phyloP scores from a whole-genome alignment of 495 filamentous ascomycete genomes.

The Penicillium macrosclerotiorum region DNA sequence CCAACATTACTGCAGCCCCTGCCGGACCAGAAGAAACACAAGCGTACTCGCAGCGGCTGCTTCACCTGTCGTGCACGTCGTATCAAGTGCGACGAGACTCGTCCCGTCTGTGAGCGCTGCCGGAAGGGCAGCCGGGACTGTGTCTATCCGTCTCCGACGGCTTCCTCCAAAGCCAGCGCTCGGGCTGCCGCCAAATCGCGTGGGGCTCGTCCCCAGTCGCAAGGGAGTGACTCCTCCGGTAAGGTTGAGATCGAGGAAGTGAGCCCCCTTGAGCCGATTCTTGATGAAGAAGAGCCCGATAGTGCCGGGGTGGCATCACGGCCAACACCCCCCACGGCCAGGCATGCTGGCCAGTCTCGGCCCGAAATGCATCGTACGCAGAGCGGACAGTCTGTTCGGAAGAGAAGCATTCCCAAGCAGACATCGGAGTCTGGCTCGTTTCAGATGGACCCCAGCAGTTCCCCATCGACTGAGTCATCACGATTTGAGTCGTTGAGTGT shows the following conservation, averaged over 20 bases:
- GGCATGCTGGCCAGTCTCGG: conserved; percentile 21
- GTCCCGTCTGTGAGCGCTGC: conserved; percentile 85
- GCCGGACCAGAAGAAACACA: conserved; percentile 83
- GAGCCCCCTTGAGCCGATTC: conserved; percentile 57
- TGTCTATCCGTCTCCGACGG: conserved; percentile 70
- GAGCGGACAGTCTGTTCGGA: conserved; percentile 40
- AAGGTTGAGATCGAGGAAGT: conserved; percentile 44
- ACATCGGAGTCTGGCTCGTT: conserved; percentile 19
- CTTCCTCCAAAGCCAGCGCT: conserved; percentile 40
- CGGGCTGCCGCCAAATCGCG: conserved; percentile 45
- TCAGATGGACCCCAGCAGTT: conserved; percentile 38
- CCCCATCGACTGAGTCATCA: conserved; percentile 45
- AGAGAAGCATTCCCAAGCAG: conserved; percentile 43
- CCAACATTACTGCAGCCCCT: conserved; percentile 30
- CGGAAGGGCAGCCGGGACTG: conserved; percentile 84
- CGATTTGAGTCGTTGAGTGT: conserved; percentile 33
- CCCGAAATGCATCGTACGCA: conserved; percentile 28
- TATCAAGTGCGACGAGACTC: conserved; percentile 91
- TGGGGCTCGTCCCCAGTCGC: conserved; percentile 42
- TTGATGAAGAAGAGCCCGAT: conserved; percentile 55
- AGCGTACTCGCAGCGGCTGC: conserved; percentile 89
- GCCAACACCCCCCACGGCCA: conserved; percentile 26
- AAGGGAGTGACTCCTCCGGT: conserved; percentile 49
- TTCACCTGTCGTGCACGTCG: conserved; percentile 87
- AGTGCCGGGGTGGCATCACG: conserved; percentile 26